These are phyloP conservation scores for Podila horticola DNA, from an alignment of 192 early-diverging fungal species.

Conservation along the genomic window DNA sequence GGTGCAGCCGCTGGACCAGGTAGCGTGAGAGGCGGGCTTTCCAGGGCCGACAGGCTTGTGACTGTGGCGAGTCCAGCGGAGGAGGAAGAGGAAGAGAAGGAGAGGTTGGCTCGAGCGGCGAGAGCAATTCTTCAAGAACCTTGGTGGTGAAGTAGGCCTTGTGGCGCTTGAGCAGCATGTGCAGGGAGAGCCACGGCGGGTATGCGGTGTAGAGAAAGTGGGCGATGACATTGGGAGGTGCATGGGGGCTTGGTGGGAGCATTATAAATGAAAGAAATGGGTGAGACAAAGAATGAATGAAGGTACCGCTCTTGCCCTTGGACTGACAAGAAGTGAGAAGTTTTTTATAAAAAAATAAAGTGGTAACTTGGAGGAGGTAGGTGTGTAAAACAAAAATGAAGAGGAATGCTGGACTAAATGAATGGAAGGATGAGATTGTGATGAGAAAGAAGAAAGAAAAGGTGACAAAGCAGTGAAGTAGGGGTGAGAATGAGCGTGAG, in stretches of 20 bases:
- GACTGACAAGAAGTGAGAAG: background rate
- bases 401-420: background rate
- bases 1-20: constrained; percentile 38
- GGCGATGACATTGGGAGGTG: constrained; percentile 5
- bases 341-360: background rate
- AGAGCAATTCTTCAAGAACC: constrained; percentile 38
- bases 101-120: background rate
- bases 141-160: constrained; percentile 3
- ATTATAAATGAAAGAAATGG: background rate
- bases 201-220: constrained; percentile 18
- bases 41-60: constrained; percentile 9
- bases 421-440: background rate
- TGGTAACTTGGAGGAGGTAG: background rate
- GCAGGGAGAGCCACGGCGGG: constrained; percentile 33
- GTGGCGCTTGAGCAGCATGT: constrained; percentile 43
- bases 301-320: too few species aligned
- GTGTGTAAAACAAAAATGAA: background rate
- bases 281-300: background rate
- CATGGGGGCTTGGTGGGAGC: constrained; percentile 1
- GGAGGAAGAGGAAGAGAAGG: background rate
- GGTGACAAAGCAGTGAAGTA: background rate
- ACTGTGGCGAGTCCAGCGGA: background rate
- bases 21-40: constrained; percentile 25
- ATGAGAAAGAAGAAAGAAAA: background rate
- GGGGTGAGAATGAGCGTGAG: too few species aligned